Evolutionary conservation across 2,329 filamentous ascomycete species (phyloP).

Genomic region (Aureobasidium namibiae): DNA sequence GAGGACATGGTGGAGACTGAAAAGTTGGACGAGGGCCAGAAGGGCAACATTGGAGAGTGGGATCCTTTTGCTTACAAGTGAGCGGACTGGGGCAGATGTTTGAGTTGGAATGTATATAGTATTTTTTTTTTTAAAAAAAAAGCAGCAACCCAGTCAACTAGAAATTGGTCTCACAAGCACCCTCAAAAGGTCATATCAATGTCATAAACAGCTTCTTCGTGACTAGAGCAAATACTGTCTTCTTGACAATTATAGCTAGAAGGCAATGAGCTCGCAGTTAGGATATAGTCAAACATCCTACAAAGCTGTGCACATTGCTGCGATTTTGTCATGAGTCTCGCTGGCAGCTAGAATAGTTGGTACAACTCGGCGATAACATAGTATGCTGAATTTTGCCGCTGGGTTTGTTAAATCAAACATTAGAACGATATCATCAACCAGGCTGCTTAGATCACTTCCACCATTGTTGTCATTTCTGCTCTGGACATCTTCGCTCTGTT

Average conservation of each 20-base stretch:
- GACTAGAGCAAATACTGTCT: too few relatives aligned
- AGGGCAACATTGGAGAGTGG: slow-evolving; percentile 17
- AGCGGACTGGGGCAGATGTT: too few relatives aligned
- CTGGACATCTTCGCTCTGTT: slow-evolving; percentile 51
- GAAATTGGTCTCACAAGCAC: too few relatives aligned
- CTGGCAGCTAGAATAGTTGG: slow-evolving; percentile 41
- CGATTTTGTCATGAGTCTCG: slow-evolving; percentile 24
- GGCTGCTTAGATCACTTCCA: slow-evolving; percentile 45
- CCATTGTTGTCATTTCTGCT: slow-evolving; percentile 53
- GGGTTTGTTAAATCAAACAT: slow-evolving; percentile 55
- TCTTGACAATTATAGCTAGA: too few relatives aligned
- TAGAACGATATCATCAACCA: slow-evolving; percentile 36
- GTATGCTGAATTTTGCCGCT: slow-evolving; percentile 55
- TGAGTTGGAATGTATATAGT: too few relatives aligned
- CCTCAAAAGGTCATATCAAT: too few relatives aligned
- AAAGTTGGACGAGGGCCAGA: slow-evolving; percentile 24
- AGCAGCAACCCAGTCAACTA: too few relatives aligned
- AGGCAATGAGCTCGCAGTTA: too few relatives aligned
- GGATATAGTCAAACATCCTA: too few relatives aligned
- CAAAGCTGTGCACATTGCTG: slow-evolving; percentile 18
- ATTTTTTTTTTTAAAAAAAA: too few relatives aligned
- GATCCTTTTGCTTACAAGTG: slow-evolving; percentile 17
- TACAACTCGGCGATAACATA: slow-evolving; percentile 40
- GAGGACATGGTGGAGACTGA: slow-evolving; percentile 29
- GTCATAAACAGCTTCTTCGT: too few relatives aligned